Evolutionary conservation across 768 basidiomycete genomes (phyloP).

Genomic region (Gautieria morchelliformis): DNA sequence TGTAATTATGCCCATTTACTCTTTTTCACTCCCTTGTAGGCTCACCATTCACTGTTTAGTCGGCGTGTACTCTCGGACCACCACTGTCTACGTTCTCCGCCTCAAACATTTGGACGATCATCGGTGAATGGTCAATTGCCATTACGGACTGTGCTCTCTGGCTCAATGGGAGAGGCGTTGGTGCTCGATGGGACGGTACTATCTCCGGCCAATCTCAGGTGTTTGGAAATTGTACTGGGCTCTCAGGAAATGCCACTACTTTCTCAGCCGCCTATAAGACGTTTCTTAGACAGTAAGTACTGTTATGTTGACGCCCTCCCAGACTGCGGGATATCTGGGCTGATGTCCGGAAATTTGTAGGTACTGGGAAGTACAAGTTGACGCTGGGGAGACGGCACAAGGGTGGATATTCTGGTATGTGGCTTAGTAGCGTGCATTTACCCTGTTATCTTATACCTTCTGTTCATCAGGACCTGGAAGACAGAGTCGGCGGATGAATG

Average conservation of each 20-base stretch:
- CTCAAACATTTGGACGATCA: slow-evolving; percentile 60
- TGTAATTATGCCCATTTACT: slow-evolving; percentile 24
- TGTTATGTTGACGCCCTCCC: no score
- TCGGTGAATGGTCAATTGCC: slow-evolving; percentile 75
- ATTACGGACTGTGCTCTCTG: slow-evolving; percentile 68
- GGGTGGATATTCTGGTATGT: slow-evolving; percentile 57
- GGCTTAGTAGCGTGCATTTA: neutral
- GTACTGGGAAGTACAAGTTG: slow-evolving; percentile 61
- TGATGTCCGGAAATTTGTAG: neutral
- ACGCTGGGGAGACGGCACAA: slow-evolving; percentile 58
- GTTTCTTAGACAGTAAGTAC: slow-evolving; percentile 48
- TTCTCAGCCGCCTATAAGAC: slow-evolving; percentile 58
- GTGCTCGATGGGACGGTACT: slow-evolving; percentile 61
- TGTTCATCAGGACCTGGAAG: slow-evolving; percentile 52
- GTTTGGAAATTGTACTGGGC: slow-evolving; percentile 53
- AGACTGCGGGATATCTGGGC: neutral
- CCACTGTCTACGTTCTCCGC: slow-evolving; percentile 37
- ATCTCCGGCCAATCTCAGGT: slow-evolving; percentile 30
- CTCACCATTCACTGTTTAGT: slow-evolving; percentile 22
- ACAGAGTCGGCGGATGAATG: slow-evolving; percentile 64
- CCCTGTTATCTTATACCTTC: neutral
- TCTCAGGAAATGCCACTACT: slow-evolving; percentile 46
- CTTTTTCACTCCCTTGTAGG: neutral
- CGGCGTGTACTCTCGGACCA: slow-evolving; percentile 43
- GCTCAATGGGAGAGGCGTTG: slow-evolving; percentile 70